These are phyloP conservation scores for Beauveria rudraprayagi DNA, from an alignment of 2,329 filamentous ascomycete genomes.

Conservation along the genomic window DNA sequence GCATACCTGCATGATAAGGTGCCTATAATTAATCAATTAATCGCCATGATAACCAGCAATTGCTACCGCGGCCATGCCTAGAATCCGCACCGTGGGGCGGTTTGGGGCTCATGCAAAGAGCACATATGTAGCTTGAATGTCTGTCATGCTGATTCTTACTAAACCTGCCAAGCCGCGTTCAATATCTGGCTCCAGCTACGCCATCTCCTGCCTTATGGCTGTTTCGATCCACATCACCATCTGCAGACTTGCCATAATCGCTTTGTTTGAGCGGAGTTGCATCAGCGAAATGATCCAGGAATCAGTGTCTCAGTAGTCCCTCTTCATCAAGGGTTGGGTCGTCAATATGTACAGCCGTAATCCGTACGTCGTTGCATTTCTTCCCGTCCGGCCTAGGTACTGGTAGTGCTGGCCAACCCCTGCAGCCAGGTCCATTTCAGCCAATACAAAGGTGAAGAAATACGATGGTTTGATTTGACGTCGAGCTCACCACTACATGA, in stretches of 20 bases:
- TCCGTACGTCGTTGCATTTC: conserved; percentile 2
- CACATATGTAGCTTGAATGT: neutral
- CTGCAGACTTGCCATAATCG: conserved; percentile 10
- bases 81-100: neutral
- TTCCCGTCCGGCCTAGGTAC: neutral
- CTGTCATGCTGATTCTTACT: neutral
- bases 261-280: conserved; percentile 8
- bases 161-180: neutral
- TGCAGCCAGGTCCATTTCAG: no score
- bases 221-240: conserved; percentile 13
- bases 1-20: neutral
- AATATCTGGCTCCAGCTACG: conserved; percentile 10
- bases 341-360: conserved; percentile 16
- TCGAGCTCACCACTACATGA: no score
- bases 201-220: conserved; percentile 12
- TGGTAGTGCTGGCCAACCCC: no score
- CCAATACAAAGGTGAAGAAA: no score
- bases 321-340: conserved; percentile 8
- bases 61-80: neutral
- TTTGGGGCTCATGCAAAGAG: neutral
- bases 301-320: conserved; percentile 8
- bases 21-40: neutral
- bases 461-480: no score
- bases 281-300: conserved; percentile 10
- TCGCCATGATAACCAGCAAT: neutral